Base-by-base conservation (phyloP, 768 basidiomycete species). In the Sutorius australiensis region DNA sequence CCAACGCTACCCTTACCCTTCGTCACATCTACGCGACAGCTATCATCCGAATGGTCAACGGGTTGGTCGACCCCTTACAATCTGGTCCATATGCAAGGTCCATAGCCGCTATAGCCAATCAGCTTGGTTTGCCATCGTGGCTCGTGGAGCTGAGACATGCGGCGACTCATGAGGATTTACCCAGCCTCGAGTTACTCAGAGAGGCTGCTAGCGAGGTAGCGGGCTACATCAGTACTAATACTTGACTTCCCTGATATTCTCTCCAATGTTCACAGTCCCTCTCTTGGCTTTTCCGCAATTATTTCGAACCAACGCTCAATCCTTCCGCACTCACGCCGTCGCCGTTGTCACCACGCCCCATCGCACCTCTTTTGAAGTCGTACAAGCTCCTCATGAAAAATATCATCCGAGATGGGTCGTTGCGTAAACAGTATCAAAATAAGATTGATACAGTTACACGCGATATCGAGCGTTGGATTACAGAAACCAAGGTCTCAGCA, bases 111-210 rank as follows among this genome's bases (percentile, higher is more conserved):
- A 89, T 99, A 56, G 93, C 95, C 1, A 75, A 78, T 3, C 90
- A 95, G 62, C 79, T 99, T 11, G 87, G 87, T 0, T 75, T 99
- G 2, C 95, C 97, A 0, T 72, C 78, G 0, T 94, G 89, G 86
- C 76, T 98, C 10, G 94, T 99, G 12, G 92, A 95, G 59, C 76
- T 98, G 11, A 79, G 97, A 37, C 97, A 98, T 73, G 91, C 92
- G 27, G 91, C 92, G 12, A 99, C 97, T 1, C 97, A 98, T 63
- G 95, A 98, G 63, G 92, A 95, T 55, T 73, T 98, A 12, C 97
- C 95, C 0, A 86, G 86, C 58, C 74, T 98, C 10, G 83, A 86
- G 48, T 69, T 94, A 5, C 76, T 97, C 16, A 80, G 87, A 49
- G 83, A 90, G 53, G 93, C 85, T 0, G 81, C 86, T 31, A 75